Evolutionary conservation across 192 early-diverging fungal species (phyloP).

Genomic region (Rhizoclosmatium globosum): DNA sequence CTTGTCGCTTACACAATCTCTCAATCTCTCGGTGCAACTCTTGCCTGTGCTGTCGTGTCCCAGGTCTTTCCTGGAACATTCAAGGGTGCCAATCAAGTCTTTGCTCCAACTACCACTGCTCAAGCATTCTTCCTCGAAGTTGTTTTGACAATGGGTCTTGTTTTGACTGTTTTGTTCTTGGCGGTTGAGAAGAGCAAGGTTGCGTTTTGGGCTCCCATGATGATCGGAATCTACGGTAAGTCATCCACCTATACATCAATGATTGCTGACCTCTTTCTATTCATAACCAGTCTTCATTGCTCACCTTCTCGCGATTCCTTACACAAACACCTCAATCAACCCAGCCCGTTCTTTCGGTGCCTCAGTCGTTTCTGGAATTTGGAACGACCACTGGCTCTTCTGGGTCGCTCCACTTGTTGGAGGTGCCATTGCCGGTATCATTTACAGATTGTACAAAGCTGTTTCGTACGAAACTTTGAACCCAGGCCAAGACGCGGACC

Average conservation of each 20-base stretch:
- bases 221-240: conserved; percentile 47
- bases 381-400: conserved; percentile 69
- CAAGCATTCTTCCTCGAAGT: conserved; percentile 53
- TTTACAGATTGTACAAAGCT: conserved; percentile 38
- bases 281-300: conserved; percentile 44
- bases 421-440: conserved; percentile 43
- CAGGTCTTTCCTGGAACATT: conserved; percentile 44
- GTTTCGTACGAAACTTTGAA: conserved; percentile 42
- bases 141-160: conserved; percentile 53
- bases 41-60: conserved; percentile 51
- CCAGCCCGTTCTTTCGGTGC: conserved; percentile 72
- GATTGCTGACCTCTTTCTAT: background rate
- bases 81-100: conserved; percentile 39
- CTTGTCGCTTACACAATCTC: conserved; percentile 62
- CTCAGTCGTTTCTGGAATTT: conserved; percentile 56
- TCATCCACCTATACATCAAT: too few species aligned
- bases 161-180: conserved; percentile 48
- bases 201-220: conserved; percentile 50
- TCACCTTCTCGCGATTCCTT: conserved; percentile 52
- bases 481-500: conserved; percentile 30
- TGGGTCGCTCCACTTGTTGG: conserved; percentile 54
- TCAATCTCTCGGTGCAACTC: conserved; percentile 65
- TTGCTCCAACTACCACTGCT: conserved; percentile 15
- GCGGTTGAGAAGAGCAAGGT: conserved; percentile 54
- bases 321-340: conserved; percentile 67